Base-by-base conservation (phyloP, 2,329 filamentous ascomycete genomes). In the Trichoderma koningiopsis region DNA sequence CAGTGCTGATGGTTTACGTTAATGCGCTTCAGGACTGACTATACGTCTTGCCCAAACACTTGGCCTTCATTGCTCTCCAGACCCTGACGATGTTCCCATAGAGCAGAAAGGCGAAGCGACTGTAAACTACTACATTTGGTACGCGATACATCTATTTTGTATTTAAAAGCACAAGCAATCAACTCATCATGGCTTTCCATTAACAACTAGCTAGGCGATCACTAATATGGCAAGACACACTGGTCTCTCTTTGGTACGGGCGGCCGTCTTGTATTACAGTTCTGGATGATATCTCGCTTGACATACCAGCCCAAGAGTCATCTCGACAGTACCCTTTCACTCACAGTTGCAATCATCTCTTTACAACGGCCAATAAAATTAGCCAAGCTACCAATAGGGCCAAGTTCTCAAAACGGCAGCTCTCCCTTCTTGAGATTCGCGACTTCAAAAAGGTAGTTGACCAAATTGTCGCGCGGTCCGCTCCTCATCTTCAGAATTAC, bases 201-300 rank as follows among this genome's bases (percentile, higher is more conserved):
- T 19, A 43, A 43, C 40, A 43, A 43, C 11, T 40, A 10, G 22
- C 10, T 43, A 64, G 61, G 61, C 61, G 61, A 56, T 37, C 47
- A 14, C n/a, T 64, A 13, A 64, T 64, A 64, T 64, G 61, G 61
- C 61, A 64, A 37, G 49, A 64, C n/a, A 64, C 61, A 1, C 10
- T 64, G 19, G 33, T 64, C 8, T 64, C 61, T 3, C 19, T 64
- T 40, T 64, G 31, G 27, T 64, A 64, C n/a, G 61, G 49, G 24
- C 33, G 49, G 5, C 61, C 49, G 10, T 64, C 47, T 10, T 64
- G 61, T 19, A 40, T 64, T 29, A 31, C 11, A 1, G 61, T 64
- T 22, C 5, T 53, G 16, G 60, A 63, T 27, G 60, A 63, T 11
- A 37, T 63, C 31, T 49, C 61, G 4, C 2, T 22, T 4, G 22